phyloP scores from a whole-genome alignment of 352 stramenopile species.

The Phytophthora palmivora region DNA sequence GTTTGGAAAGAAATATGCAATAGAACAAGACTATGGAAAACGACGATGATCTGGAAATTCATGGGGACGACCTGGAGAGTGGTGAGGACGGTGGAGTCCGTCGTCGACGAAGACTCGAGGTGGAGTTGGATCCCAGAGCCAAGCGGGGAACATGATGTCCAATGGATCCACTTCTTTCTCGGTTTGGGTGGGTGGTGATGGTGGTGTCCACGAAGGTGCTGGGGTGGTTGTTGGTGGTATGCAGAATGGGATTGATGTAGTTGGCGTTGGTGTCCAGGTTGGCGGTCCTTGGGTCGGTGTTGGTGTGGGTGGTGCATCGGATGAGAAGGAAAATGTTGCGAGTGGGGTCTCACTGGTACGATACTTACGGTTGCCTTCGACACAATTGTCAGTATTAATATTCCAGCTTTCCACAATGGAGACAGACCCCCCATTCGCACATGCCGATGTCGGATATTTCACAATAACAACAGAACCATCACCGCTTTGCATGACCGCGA shows the following conservation, averaged over 20 bases:
- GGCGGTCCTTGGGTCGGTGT: neutral
- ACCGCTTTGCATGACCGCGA: constrained; percentile 1
- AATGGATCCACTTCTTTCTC: constrained; percentile 10
- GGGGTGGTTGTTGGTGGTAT: neutral
- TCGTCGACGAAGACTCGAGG: constrained; percentile 18
- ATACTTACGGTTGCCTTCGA: neutral
- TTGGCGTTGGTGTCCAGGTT: no score
- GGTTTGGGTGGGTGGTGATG: neutral
- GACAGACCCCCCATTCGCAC: neutral
- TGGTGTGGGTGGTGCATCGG: no score
- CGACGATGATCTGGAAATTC: neutral
- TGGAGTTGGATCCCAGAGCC: constrained; percentile 14
- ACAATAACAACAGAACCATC: constrained; percentile 1
- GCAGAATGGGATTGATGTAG: no score
- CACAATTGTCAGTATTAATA: constrained; percentile 13
- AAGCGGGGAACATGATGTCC: constrained; percentile 25
- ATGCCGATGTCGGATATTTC: constrained; percentile 8
- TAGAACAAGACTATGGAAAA: constrained; percentile 4
- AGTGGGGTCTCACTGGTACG: constrained; percentile 10
- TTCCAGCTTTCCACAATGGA: constrained; percentile 10
- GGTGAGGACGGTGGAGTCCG: neutral
- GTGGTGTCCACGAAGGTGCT: constrained; percentile 8
- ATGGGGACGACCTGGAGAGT: neutral
- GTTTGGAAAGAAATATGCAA: neutral
- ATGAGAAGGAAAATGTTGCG: neutral